phyloP scores from a whole-genome alignment of 257 asterid genomes.

The Asclepias syriaca region DNA sequence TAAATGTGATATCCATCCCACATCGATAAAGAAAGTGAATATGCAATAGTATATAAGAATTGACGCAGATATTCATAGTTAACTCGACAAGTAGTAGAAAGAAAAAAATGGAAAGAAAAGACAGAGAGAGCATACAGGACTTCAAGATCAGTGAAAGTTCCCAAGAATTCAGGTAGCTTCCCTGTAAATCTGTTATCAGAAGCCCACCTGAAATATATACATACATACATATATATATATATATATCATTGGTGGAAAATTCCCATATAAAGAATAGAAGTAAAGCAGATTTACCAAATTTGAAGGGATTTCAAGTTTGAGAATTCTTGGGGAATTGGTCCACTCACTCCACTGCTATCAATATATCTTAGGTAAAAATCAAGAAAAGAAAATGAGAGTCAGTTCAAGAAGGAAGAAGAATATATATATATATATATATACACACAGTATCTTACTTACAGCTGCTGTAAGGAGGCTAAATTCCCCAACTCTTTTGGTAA shows the following conservation, averaged over 20 bases:
- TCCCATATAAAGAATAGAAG: background rate
- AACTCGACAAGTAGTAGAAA: no score
- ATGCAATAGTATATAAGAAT: no score
- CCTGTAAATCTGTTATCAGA: conserved; percentile 56
- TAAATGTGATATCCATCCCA: no score
- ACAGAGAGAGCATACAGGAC: conserved; percentile 36
- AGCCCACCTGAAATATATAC: conserved; percentile 49
- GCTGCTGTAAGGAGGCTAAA: conserved; percentile 41
- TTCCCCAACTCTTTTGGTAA: conserved; percentile 46
- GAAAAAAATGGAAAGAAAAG: background rate
- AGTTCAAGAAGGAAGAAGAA: background rate
- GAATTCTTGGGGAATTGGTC: conserved; percentile 50
- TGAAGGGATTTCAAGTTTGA: conserved; percentile 45
- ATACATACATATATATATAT: conserved; percentile 4
- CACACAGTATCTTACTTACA: conserved; percentile 26
- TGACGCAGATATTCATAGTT: no score
- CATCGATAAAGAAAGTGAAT: no score
- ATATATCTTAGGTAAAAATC: conserved; percentile 41
- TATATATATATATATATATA: no score
- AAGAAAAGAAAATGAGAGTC: background rate
- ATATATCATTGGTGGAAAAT: conserved; percentile 3
- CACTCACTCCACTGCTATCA: conserved; percentile 64
- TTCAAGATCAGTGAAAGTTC: conserved; percentile 34
- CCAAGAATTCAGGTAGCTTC: conserved; percentile 55
- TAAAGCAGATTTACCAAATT: conserved; percentile 30